Conservation (phyloP, 129 eudicot genomes). For the Dittrichia graveolens region DNA sequence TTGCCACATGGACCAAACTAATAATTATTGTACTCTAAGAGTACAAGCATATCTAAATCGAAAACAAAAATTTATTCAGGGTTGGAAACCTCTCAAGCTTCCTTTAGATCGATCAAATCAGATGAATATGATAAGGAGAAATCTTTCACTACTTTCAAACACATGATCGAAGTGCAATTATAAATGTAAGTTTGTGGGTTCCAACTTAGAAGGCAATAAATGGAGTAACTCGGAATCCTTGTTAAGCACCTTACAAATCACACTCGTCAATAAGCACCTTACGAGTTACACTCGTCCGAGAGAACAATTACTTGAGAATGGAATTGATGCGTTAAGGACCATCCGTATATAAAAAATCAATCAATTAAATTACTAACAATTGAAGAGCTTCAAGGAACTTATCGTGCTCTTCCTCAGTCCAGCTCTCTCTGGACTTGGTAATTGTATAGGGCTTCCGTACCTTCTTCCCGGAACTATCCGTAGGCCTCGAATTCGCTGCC, state of each 20-base stretch:
- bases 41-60: constrained; percentile 7
- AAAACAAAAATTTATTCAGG: neutral
- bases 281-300: too few relatives aligned
- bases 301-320: neutral
- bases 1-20: neutral
- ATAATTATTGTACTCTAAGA: neutral
- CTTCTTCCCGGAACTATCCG: constrained; percentile 64
- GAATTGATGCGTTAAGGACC: constrained; percentile 9
- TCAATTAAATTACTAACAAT: constrained; percentile 42
- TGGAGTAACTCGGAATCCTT: too few relatives aligned
- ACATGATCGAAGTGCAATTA: neutral
- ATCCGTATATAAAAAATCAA: neutral
- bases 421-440: constrained; percentile 95
- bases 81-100: neutral
- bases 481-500: constrained; percentile 40
- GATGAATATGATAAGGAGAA: neutral
- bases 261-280: too few relatives aligned
- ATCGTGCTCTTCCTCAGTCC: constrained; percentile 98
- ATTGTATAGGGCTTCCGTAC: constrained; percentile 92
- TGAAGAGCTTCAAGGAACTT: constrained; percentile 99
- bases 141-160: neutral
- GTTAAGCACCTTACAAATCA: too few relatives aligned
- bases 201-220: too few relatives aligned
- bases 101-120: constrained; percentile 3
- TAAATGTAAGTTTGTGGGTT: too few relatives aligned